Evolutionary conservation across 768 basidiomycete genomes (phyloP).

Genomic region (Lactarius evosmus): DNA sequence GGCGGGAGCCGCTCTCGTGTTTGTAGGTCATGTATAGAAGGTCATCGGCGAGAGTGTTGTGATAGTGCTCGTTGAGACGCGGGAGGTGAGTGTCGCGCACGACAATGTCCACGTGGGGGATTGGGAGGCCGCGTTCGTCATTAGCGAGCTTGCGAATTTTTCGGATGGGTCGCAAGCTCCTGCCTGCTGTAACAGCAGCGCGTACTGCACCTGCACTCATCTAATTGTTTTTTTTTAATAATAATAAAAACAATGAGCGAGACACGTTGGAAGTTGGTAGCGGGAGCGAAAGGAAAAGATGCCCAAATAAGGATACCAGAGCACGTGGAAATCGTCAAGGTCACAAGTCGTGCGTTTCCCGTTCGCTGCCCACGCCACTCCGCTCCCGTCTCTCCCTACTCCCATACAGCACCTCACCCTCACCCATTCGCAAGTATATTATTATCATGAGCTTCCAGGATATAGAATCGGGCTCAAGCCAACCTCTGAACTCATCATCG

Average conservation of each 20-base stretch:
- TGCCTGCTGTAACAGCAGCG: neutral
- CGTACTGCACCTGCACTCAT: slow-evolving; percentile 15
- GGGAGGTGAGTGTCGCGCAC: slow-evolving; percentile 68
- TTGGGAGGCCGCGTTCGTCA: slow-evolving; percentile 61
- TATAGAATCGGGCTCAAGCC: slow-evolving; percentile 44
- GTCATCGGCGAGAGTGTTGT: slow-evolving; percentile 77
- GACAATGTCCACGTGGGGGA: slow-evolving; percentile 62
- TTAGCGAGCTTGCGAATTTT: slow-evolving; percentile 36
- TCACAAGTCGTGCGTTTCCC: neutral
- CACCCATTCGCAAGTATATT: too few species aligned
- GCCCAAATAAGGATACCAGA: slow-evolving; percentile 1
- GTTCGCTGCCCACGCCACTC: neutral
- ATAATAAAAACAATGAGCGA: neutral
- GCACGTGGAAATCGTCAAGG: slow-evolving; percentile 9
- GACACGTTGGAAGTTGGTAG: neutral
- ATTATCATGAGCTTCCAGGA: slow-evolving; percentile 49
- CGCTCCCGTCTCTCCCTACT: neutral
- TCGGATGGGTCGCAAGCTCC: slow-evolving; percentile 13
- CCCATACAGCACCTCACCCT: too few species aligned
- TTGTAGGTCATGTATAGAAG: slow-evolving; percentile 93
- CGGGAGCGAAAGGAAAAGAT: neutral
- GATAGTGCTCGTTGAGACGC: slow-evolving; percentile 81
- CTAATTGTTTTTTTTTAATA: neutral
- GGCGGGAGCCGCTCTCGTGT: slow-evolving; percentile 59
- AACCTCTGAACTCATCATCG: slow-evolving; percentile 32